These are phyloP conservation scores for Leptomonas seymouri DNA, from an alignment of 208 protist genomes.

Conservation along the genomic window DNA sequence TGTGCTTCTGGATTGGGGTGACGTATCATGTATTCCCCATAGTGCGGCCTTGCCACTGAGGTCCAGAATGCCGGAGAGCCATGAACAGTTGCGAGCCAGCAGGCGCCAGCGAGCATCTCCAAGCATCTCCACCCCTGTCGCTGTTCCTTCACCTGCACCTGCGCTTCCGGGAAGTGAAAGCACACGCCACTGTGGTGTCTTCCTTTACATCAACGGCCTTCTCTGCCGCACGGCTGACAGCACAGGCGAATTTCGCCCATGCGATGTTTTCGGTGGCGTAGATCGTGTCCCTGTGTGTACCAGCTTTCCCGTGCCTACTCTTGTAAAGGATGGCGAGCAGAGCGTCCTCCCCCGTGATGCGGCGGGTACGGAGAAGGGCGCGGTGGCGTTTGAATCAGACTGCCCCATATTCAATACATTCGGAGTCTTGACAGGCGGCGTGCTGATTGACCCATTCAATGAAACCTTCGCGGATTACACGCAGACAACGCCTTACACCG, in stretches of 20 bases:
- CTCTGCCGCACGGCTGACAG: conserved; percentile 62
- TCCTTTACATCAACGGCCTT: conserved; percentile 74
- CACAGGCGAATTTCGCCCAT: conserved; percentile 56
- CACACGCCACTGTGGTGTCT: conserved; percentile 24
- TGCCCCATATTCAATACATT: conserved; percentile 67
- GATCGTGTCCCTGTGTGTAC: conserved; percentile 15
- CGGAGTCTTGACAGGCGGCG: conserved; percentile 65
- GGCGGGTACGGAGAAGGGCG: not conserved
- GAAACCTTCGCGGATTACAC: conserved; percentile 57
- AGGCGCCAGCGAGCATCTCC: not conserved
- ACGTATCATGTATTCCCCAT: not conserved
- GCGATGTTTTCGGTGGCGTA: conserved; percentile 66
- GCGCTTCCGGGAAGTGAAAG: not conserved
- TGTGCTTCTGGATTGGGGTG: not conserved
- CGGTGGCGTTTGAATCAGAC: conserved; percentile 29
- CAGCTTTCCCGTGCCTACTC: conserved; percentile 3
- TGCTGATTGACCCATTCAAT: conserved; percentile 47
- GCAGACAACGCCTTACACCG: conserved; percentile 31
- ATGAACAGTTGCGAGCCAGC: not conserved
- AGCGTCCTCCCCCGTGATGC: not conserved
- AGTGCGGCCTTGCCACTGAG: not conserved
- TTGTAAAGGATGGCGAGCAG: not conserved
- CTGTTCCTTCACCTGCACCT: not conserved
- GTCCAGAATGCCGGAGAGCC: not conserved
- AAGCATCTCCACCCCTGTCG: not conserved